Conservation (phyloP, 306 rosid genomes). For the Erythrophleum fordii region DNA sequence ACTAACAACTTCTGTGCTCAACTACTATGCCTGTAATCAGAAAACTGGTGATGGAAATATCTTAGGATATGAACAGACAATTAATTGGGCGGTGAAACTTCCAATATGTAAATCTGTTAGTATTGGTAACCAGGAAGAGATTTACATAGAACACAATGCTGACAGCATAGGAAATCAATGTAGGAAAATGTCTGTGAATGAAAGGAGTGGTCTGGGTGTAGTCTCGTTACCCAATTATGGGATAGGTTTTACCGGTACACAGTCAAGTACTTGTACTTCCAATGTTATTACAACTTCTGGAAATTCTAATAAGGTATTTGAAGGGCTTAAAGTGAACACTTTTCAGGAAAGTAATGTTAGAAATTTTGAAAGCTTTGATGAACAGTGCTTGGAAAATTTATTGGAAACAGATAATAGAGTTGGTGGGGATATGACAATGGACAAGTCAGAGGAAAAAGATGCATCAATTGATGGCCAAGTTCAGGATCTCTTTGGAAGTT, state of each 20-base stretch:
- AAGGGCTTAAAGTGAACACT: constrained; percentile 45
- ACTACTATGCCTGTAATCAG: constrained; percentile 40
- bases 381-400: constrained; percentile 43
- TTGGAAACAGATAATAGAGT: constrained; percentile 44
- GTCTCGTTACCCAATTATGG: constrained; percentile 45
- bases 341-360: constrained; percentile 43
- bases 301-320: constrained; percentile 42
- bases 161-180: constrained; percentile 40
- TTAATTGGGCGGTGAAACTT: constrained; percentile 29
- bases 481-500: constrained; percentile 31
- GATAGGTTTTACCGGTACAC: constrained; percentile 45
- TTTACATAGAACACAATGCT: constrained; percentile 25
- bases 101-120: constrained; percentile 23
- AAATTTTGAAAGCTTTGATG: constrained; percentile 47
- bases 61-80: constrained; percentile 33
- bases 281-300: constrained; percentile 48
- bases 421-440: constrained; percentile 38
- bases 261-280: constrained; percentile 38
- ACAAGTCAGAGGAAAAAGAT: constrained; percentile 45
- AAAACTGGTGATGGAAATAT: constrained; percentile 41
- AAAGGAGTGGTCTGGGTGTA: constrained; percentile 37
- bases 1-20: constrained; percentile 39
- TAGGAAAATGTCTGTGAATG: constrained; percentile 37
- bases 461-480: constrained; percentile 38
- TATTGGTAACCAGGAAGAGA: constrained; percentile 22